These are phyloP conservation scores for Aschersonia sp. DNA, from an alignment of 2,329 filamentous ascomycete species.

Conservation along the genomic window DNA sequence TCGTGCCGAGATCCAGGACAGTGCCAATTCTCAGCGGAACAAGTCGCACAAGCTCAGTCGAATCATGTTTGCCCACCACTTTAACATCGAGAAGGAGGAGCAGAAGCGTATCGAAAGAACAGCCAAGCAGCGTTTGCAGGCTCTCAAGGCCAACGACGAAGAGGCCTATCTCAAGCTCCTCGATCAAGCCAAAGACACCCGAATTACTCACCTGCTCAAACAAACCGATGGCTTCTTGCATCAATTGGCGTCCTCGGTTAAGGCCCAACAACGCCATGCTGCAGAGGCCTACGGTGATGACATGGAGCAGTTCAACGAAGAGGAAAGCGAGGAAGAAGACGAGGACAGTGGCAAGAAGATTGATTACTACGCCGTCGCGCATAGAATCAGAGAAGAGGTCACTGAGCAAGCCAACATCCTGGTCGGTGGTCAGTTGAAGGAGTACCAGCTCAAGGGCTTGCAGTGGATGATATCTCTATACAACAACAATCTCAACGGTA, in stretches of 20 bases:
- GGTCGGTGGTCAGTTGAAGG: constrained; percentile 84
- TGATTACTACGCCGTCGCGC: constrained; percentile 96
- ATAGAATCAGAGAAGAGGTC: constrained; percentile 89
- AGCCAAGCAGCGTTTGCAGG: constrained; percentile 97
- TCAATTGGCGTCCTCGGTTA: constrained; percentile 87
- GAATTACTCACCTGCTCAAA: constrained; percentile 91
- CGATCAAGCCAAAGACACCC: constrained; percentile 96
- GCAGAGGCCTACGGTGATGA: constrained; percentile 65
- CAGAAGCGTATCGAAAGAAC: constrained; percentile 96
- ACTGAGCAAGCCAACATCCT: constrained; percentile 69
- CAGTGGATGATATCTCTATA: constrained; percentile 99
- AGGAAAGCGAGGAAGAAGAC: constrained; percentile 55
- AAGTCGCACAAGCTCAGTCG: constrained; percentile 79
- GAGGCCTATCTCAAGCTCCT: constrained; percentile 96
- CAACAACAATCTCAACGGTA: constrained; percentile 99
- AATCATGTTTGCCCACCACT: constrained; percentile 78
- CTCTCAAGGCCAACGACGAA: constrained; percentile 96
- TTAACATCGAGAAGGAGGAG: constrained; percentile 97
- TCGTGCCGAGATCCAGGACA: constrained; percentile 59
- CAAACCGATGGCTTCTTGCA: constrained; percentile 97
- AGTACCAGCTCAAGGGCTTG: constrained; percentile 95
- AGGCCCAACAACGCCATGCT: constrained; percentile 77
- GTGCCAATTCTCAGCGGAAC: constrained; percentile 49
- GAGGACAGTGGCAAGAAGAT: constrained; percentile 67
- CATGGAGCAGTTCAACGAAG: constrained; percentile 33